Percentiles rank a stretch among this genome's conserved stretches.
Evolutionary conservation across 2,329 filamentous ascomycete genomes (phyloP).

Genomic region (Drechslerella stenobrocha): DNA sequence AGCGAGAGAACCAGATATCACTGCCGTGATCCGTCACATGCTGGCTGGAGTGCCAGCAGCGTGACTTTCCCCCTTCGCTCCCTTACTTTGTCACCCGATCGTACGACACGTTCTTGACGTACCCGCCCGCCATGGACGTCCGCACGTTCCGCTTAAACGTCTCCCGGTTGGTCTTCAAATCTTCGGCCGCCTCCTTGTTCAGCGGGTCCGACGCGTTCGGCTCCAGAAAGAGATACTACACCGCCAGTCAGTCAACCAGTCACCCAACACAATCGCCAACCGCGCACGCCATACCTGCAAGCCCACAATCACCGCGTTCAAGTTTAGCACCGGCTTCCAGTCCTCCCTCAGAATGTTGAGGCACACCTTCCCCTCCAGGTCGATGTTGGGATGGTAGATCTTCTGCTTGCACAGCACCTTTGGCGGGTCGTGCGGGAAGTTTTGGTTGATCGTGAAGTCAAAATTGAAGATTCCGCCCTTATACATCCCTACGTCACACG

Average conservation of each 20-base stretch:
- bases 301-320: constrained; percentile 95
- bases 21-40: constrained; percentile 47
- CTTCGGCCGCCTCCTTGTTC: constrained; percentile 96
- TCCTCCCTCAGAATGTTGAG: constrained; percentile 96
- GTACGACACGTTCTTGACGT: constrained; percentile 71
- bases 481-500: constrained; percentile 66
- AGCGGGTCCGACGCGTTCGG: constrained; percentile 96
- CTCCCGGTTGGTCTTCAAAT: constrained; percentile 81
- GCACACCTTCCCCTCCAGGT: constrained; percentile 95
- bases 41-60: too few species aligned
- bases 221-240: constrained; percentile 91
- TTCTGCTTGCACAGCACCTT: constrained; percentile 97
- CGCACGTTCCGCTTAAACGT: constrained; percentile 90
- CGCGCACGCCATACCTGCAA: constrained; percentile 74
- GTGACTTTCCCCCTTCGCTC: constrained; percentile 44
- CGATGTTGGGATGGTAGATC: constrained; percentile 99
- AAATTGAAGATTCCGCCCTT: constrained; percentile 85
- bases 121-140: constrained; percentile 77
- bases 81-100: constrained; percentile 74
- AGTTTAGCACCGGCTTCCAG: constrained; percentile 96
- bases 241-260: constrained; percentile 29
- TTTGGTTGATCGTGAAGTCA: constrained; percentile 87
- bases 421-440: constrained; percentile 94
- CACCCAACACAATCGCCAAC: too few species aligned
- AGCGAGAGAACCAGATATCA: constrained; percentile 19